Evolutionary conservation across 805 yeast species (phyloP).

Genomic region (Nakazawaea ernobii): DNA sequence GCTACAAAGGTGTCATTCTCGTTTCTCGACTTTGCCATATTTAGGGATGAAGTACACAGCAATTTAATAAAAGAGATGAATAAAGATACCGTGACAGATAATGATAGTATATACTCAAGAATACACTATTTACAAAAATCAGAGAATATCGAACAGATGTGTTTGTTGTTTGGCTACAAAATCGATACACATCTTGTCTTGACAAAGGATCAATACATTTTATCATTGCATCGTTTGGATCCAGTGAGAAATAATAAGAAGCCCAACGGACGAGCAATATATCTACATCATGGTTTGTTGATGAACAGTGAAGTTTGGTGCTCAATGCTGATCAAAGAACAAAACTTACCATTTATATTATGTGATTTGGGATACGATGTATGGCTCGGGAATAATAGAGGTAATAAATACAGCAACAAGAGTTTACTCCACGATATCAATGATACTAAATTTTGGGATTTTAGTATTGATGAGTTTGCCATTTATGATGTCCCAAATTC

Average conservation of each 20-base stretch:
- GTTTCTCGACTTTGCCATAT: neutral
- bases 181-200: conserved; percentile 32
- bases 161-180: conserved; percentile 41
- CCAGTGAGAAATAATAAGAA: conserved; percentile 12
- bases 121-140: conserved; percentile 39
- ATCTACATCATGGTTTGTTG: conserved; percentile 84
- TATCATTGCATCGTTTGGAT: conserved; percentile 31
- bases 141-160: conserved; percentile 56
- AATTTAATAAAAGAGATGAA: conserved; percentile 6
- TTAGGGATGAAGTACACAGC: conserved; percentile 1
- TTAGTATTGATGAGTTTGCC: conserved; percentile 88
- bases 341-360: conserved; percentile 63
- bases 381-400: conserved; percentile 90
- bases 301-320: conserved; percentile 74
- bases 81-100: neutral
- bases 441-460: conserved; percentile 72
- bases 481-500: conserved; percentile 83
- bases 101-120: conserved; percentile 10
- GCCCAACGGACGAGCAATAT: conserved; percentile 46
- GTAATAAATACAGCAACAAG: conserved; percentile 86
- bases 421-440: conserved; percentile 42
- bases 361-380: conserved; percentile 85
- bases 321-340: conserved; percentile 33
- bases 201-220: conserved; percentile 33
- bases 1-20: conserved; percentile 4